A percentile compares a stretch with the other conserved stretches of the same genome.
Evolutionary conservation across 306 rosid species (phyloP).

Genomic region (Fragaria iinumae): DNA sequence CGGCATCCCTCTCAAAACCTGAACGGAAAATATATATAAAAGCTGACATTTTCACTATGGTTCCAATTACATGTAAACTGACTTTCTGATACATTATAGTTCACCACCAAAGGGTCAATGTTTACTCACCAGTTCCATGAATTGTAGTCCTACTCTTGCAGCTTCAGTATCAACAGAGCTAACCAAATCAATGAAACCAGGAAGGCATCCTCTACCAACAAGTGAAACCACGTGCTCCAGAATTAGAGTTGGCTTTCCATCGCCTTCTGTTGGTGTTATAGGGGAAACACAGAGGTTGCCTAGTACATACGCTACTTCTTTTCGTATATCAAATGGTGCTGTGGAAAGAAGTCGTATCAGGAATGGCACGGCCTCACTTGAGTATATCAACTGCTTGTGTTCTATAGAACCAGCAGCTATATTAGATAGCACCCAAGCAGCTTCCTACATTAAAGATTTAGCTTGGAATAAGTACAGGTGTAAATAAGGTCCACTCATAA

Average conservation of each 20-base stretch:
- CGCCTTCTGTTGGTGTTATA: slow-evolving; percentile 53
- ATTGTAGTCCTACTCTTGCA: slow-evolving; percentile 90
- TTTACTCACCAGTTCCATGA: slow-evolving; percentile 78
- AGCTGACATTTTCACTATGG: background rate
- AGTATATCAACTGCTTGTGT: slow-evolving; percentile 74
- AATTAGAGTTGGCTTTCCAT: slow-evolving; percentile 63
- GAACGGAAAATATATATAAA: background rate
- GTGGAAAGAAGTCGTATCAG: slow-evolving; percentile 66
- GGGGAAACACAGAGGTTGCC: slow-evolving; percentile 91
- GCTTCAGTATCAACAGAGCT: slow-evolving; percentile 86
- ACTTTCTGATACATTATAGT: background rate
- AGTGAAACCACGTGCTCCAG: slow-evolving; percentile 75
- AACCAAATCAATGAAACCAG: slow-evolving; percentile 80
- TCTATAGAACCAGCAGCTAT: slow-evolving; percentile 81
- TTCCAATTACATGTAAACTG: background rate
- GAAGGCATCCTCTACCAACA: slow-evolving; percentile 72
- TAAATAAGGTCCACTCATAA: slow-evolving; percentile 19
- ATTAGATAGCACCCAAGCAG: slow-evolving; percentile 93
- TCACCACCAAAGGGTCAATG: background rate
- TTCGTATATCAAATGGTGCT: slow-evolving; percentile 83
- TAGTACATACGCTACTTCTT: slow-evolving; percentile 86
- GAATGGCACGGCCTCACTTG: slow-evolving; percentile 62
- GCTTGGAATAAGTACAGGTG: slow-evolving; percentile 19
- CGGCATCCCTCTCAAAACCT: slow-evolving; percentile 97
- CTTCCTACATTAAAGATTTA: slow-evolving; percentile 56